Conservation (phyloP, 2,329 filamentous ascomycete species). For the Chaetomium strumarium region DNA sequence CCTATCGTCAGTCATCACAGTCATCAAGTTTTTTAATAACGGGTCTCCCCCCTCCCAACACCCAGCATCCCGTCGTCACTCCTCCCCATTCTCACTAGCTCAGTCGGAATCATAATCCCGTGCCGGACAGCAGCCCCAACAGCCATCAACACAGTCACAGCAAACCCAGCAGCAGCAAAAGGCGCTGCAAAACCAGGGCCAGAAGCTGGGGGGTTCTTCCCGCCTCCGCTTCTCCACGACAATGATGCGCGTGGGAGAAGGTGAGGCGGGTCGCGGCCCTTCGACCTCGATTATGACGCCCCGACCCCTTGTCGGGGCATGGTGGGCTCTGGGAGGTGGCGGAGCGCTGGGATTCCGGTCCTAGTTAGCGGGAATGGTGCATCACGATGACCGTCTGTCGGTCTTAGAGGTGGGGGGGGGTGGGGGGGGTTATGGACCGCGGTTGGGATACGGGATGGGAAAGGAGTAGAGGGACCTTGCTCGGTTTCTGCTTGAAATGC, state of each 20-base stretch:
- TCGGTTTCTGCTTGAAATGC: background rate
- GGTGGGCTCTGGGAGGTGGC: slow-evolving; percentile 10
- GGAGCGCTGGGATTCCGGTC: slow-evolving; percentile 2
- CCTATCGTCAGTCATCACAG: background rate
- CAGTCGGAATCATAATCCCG: slow-evolving; percentile 11
- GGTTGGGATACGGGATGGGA: background rate
- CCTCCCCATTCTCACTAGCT: background rate
- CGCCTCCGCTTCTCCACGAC: slow-evolving; percentile 14
- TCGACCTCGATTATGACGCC: slow-evolving; percentile 11
- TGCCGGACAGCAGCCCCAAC: slow-evolving; percentile 13
- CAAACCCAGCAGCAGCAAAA: slow-evolving; percentile 15
- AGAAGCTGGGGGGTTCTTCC: background rate
- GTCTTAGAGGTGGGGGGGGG: background rate
- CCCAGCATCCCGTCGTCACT: background rate
- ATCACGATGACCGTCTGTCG: background rate
- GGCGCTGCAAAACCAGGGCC: slow-evolving; percentile 11
- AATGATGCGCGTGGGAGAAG: slow-evolving; percentile 14
- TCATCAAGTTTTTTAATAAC: background rate
- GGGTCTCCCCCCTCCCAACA: no score
- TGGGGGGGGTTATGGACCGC: no score
- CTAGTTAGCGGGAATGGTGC: background rate
- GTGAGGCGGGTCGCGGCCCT: slow-evolving; percentile 7
- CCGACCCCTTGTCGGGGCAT: background rate
- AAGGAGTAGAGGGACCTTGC: background rate
- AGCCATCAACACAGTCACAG: slow-evolving; percentile 12